These are phyloP conservation scores for Candida oleophila DNA, from an alignment of 805 yeast species.

Conservation along the genomic window DNA sequence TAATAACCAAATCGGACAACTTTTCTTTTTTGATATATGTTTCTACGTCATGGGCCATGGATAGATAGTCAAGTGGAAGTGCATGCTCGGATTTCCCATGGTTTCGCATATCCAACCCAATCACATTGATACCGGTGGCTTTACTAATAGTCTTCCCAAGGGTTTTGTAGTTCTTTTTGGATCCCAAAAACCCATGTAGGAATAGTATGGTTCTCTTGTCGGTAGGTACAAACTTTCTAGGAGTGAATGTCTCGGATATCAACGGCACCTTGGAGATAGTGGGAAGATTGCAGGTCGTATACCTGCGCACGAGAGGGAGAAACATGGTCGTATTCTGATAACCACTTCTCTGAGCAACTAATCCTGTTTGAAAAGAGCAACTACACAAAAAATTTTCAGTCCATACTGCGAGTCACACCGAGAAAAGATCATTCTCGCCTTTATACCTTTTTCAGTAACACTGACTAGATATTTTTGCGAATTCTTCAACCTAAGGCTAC, in stretches of 20 bases:
- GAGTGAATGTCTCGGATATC: neutral
- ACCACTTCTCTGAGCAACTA: no score
- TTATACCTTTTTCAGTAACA: neutral
- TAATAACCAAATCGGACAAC: constrained; percentile 19
- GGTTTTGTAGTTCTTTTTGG: constrained; percentile 41
- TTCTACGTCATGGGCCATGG: constrained; percentile 44
- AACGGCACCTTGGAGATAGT: neutral
- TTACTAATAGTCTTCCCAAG: constrained; percentile 35
- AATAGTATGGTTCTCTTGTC: constrained; percentile 4
- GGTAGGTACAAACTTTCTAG: neutral
- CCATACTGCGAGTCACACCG: no score
- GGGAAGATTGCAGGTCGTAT: neutral
- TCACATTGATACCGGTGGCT: constrained; percentile 30
- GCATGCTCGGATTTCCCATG: constrained; percentile 53
- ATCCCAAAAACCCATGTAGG: constrained; percentile 58
- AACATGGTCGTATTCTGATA: neutral
- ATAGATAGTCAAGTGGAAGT: constrained; percentile 43
- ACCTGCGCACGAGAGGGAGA: neutral
- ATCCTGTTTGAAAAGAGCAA: no score
- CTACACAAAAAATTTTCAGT: no score
- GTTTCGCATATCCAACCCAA: constrained; percentile 52
- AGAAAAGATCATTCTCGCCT: no score
- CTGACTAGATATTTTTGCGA: neutral
- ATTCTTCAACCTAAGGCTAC: no score
- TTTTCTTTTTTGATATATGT: constrained; percentile 26